Conservation (phyloP, 2,329 filamentous ascomycete genomes). For the Alternaria ethzedia region DNA sequence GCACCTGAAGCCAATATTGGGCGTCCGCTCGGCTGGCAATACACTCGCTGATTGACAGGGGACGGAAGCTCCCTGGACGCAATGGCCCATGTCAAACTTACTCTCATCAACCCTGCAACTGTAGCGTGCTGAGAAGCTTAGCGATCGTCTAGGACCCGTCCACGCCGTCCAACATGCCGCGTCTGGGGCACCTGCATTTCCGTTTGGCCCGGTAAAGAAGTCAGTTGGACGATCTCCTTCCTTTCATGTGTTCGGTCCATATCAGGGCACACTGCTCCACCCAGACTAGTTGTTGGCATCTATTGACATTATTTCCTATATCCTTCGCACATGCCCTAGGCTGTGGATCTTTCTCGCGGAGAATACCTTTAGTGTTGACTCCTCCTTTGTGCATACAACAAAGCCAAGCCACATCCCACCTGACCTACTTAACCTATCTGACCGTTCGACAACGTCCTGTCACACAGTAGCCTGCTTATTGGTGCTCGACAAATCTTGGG, state of each 20-base stretch:
- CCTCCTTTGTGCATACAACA: conserved; percentile 3
- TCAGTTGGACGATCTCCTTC: conserved; percentile 22
- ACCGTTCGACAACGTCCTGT: background rate
- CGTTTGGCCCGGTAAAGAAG: conserved; percentile 21
- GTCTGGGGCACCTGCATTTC: conserved; percentile 21
- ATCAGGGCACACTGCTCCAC: background rate
- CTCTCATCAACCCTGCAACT: conserved; percentile 16
- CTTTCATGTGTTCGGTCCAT: conserved; percentile 10
- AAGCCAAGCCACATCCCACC: conserved; percentile 1
- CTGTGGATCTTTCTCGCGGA: conserved; percentile 4
- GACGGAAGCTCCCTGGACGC: conserved; percentile 11
- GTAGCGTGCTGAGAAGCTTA: conserved; percentile 13
- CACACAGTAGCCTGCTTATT: background rate
- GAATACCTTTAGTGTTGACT: conserved; percentile 9
- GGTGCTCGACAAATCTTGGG: background rate
- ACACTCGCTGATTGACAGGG: conserved; percentile 18
- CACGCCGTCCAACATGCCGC: conserved; percentile 17
- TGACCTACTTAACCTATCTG: conserved; percentile 1
- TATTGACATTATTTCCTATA: conserved; percentile 10
- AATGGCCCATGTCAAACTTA: conserved; percentile 16
- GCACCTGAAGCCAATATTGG: conserved; percentile 4
- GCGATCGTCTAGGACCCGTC: conserved; percentile 20
- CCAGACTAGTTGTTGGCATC: background rate
- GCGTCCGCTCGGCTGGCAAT: conserved; percentile 15
- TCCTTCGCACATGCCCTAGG: conserved; percentile 8